Conservation (phyloP, 805 yeast species). For the Lipomyces yamanashiensis region DNA sequence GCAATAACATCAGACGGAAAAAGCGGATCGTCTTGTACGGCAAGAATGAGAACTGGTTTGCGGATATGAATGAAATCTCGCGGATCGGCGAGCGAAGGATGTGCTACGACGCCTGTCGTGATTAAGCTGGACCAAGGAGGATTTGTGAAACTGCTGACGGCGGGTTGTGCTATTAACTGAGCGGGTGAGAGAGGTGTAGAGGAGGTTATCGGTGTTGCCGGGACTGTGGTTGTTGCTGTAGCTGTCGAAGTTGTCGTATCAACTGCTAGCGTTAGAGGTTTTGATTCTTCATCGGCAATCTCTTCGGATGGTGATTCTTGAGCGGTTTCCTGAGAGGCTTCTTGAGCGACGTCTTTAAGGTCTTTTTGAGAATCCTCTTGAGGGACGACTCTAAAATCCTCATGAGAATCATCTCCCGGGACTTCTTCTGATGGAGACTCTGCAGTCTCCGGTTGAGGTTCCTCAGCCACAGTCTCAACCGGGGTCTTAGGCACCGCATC, state of each 20-base stretch:
- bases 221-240: not conserved
- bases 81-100: conserved; percentile 42
- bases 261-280: not conserved
- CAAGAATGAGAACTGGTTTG: conserved; percentile 42
- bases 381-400: too few relatives aligned
- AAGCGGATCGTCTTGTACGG: conserved; percentile 40
- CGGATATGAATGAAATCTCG: conserved; percentile 40
- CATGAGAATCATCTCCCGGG: not conserved
- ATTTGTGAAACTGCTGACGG: conserved; percentile 11
- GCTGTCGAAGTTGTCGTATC: not conserved
- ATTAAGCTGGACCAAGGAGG: conserved; percentile 37
- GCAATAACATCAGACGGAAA: conserved; percentile 38
- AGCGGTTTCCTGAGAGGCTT: too few relatives aligned
- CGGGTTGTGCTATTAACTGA: not conserved
- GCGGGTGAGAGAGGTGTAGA: conserved; percentile 5
- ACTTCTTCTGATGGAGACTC: not conserved
- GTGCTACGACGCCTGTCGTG: conserved; percentile 41
- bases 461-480: not conserved
- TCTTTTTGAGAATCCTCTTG: not conserved
- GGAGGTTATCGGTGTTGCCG: conserved; percentile 3
- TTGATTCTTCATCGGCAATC: not conserved
- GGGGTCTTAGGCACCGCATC: not conserved
- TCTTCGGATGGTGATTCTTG: not conserved
- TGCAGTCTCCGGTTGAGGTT: not conserved
- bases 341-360: too few relatives aligned